A percentile compares a stretch with the other conserved stretches of the same genome.
phyloP scores from a whole-genome alignment of 1,139 yeast genomes.

The Geotrichum siamense region DNA sequence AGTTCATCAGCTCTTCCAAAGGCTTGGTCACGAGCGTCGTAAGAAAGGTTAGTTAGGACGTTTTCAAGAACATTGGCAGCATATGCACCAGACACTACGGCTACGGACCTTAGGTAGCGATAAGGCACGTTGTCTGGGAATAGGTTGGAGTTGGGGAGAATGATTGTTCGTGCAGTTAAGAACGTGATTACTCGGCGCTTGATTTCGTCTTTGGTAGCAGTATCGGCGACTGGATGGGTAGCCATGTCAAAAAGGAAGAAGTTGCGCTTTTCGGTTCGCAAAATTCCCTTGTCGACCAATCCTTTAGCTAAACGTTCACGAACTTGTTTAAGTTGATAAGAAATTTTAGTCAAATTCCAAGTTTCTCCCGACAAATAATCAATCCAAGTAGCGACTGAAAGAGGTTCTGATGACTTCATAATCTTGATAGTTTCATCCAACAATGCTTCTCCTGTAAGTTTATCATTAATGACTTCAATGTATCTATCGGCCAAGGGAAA shows the following conservation, averaged over 20 bases:
- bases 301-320: constrained; percentile 96
- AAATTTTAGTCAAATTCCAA: constrained; percentile 92
- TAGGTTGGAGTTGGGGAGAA: constrained; percentile 43
- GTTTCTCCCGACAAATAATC: constrained; percentile 90
- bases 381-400: constrained; percentile 87
- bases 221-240: constrained; percentile 91
- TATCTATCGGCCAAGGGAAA: constrained; percentile 81
- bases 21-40: constrained; percentile 89
- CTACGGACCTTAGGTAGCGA: constrained; percentile 67
- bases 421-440: constrained; percentile 87
- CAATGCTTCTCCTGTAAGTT: constrained; percentile 89
- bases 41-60: constrained; percentile 67
- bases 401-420: constrained; percentile 78
- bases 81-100: constrained; percentile 81
- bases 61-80: constrained; percentile 97
- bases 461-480: constrained; percentile 77
- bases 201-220: constrained; percentile 71
- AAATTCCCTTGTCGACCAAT: constrained; percentile 92
- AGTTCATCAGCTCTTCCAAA: constrained; percentile 90
- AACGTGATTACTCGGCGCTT: constrained; percentile 64
- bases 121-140: constrained; percentile 67
- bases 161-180: constrained; percentile 61
- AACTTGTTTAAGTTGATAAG: constrained; percentile 93
- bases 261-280: constrained; percentile 91
- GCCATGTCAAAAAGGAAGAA: constrained; percentile 96